Base-by-base conservation (phyloP, 2,329 filamentous ascomycete species). In the Colletotrichum eremochloae region DNA sequence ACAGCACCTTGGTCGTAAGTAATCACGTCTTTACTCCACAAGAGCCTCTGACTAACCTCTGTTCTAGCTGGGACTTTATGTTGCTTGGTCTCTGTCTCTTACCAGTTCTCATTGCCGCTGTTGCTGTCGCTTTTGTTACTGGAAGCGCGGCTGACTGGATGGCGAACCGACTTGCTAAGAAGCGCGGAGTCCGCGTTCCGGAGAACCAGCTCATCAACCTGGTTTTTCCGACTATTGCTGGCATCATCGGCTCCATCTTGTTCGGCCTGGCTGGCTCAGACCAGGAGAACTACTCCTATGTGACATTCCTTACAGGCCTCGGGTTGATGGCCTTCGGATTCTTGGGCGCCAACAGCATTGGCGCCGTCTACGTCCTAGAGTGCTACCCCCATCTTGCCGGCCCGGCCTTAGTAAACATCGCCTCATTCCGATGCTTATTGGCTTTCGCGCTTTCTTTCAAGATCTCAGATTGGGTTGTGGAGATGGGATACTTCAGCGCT, bases 191-290 rank as follows among this genome's bases (percentile, higher is more conserved):
- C 52, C 75, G 80, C n/a, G 76, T 80, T 68, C 76, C 80, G 5
- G 80, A 82, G 71, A 77, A 79, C 62, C 78, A 78, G 56, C 78
- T 81, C 5, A 74, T 78, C 24, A 80, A 78, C 55, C 67, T 81
- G 14, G 65, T 78, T 11, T 63, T 81, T 31, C 80, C 80, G 1
- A 76, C 81, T 18, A 24, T 75, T 8, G 53, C 75, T 0, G 79
- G 77, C 20, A 73, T 81, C 11, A 64, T 74, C 2, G 79, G 80
- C 5, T 74, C 75, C 33, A 76, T 82, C 60, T 53, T 81, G n/a
- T 82, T 81, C 56, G 80, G 79, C 3, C 74, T 76, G 44, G 74
- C 78, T 1, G 76, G 77, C 29, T 75, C 78, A 61, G 68, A 75
- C 40, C 74, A 72, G 31, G 67, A 75, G 18, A 73, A 76, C 56